Conservation (phyloP, 495 filamentous ascomycete species). For the Extremus antarcticus region DNA sequence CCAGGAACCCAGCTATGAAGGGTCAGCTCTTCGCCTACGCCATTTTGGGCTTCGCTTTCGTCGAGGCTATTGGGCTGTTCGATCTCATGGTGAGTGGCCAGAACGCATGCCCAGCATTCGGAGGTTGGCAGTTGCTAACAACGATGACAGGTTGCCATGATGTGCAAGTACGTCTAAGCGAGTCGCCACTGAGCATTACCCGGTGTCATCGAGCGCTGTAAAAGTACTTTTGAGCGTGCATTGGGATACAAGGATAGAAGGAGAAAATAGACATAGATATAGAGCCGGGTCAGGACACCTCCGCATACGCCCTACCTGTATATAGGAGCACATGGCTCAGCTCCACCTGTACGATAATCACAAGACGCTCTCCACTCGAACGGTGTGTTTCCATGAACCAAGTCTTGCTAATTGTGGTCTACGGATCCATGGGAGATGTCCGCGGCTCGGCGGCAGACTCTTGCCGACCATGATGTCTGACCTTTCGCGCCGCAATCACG, state of each 20-base stretch:
- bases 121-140: neutral
- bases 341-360: neutral
- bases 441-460: too few species aligned
- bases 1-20: slow-evolving; percentile 71
- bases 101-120: neutral
- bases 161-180: slow-evolving; percentile 19
- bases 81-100: slow-evolving; percentile 58
- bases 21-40: slow-evolving; percentile 88
- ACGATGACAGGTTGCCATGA: slow-evolving; percentile 17
- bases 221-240: neutral
- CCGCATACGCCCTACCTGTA: neutral
- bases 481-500: too few species aligned
- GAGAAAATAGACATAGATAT: neutral
- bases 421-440: too few species aligned
- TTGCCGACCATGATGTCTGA: too few species aligned
- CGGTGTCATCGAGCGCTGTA: neutral
- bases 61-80: slow-evolving; percentile 88
- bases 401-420: too few species aligned
- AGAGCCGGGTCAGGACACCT: neutral
- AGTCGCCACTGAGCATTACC: neutral
- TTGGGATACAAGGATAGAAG: neutral
- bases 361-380: too few species aligned
- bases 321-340: neutral
- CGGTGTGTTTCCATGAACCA: too few species aligned
- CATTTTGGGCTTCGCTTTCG: slow-evolving; percentile 90